Evolutionary conservation across 257 asterid genomes (phyloP).

Genomic region (Apocynum venetum): DNA sequence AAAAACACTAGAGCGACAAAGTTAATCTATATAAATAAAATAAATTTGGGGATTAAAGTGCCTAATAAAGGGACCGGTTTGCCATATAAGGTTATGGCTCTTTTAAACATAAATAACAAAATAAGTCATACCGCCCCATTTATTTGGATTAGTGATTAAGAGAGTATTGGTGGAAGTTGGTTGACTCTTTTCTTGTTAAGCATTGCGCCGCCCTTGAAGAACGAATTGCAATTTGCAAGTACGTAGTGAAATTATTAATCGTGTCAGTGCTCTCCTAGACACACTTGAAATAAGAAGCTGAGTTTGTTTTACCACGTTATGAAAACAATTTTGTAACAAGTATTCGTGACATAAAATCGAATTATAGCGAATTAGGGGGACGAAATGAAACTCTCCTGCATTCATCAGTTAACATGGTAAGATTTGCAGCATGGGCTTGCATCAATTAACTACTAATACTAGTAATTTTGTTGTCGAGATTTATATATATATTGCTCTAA

Average conservation of each 20-base stretch:
- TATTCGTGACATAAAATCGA: no score
- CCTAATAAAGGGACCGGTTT: not conserved
- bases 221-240: not conserved
- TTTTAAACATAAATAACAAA: not conserved
- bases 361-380: no score
- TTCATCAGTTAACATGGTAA: no score
- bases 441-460: no score
- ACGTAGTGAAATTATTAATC: no score
- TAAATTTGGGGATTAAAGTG: not conserved
- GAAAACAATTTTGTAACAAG: no score
- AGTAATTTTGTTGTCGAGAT: no score
- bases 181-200: not conserved
- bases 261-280: not conserved
- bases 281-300: not conserved
- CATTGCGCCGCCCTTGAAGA: not conserved
- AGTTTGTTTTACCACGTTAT: no score
- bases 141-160: not conserved
- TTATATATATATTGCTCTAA: no score
- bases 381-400: no score
- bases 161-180: not conserved
- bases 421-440: no score
- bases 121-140: slow-evolving; percentile 20
- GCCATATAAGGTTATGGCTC: not conserved
- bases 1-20: not conserved
- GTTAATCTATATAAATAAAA: no score